Evolutionary conservation across 805 yeast genomes (phyloP), one percentile per base, ranked within the genome.

Genomic region (Candida ficus): DNA sequence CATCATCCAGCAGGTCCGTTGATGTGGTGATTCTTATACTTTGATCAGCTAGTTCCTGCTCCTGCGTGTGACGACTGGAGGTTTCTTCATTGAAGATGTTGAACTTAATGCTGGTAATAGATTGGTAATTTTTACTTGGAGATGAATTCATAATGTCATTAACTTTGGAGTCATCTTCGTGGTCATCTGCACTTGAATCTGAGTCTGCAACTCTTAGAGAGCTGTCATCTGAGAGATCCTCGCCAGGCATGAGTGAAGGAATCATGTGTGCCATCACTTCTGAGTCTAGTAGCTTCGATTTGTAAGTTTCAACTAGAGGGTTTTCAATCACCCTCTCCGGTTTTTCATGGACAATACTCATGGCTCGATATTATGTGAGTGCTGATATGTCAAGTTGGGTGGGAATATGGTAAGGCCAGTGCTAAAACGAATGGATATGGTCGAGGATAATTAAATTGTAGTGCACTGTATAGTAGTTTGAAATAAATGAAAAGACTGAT

Each of bases 131-230:
- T 8, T 29, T 29, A 10, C 22, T 29, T 29, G 33, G 33, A 18
- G 33, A 29, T 13, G 53, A 42, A 33, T 42, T 41, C 19, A 50
- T 37, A 11, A 43, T n/a, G 8, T 36, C 41, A 14, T 47, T 48
- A 4, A 40, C 19, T 12, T 44, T 40, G n/a, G 37, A 29, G 12
- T 25, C 46, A 5, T 41, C 45, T 12, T 37, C 46, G 21, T 30
- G 35, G 7, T 28, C 22, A 13, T 29, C 47, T 11, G 25, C 18
- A 1, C 17, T 17, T 13, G 31, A 20, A 11, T 35, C 40, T 2
- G 37, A 36, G 14, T 41, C 40, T 14, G 31, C 12, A 33, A 25
- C 17, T 25, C 29, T 19, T 10, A 33, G 21, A 4, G 41, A 38
- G 21, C 38, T 35, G 13, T 43, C 43, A 23, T 43, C 46, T 7